Percentiles rank a stretch among this genome's conserved stretches.
These are phyloP conservation scores for Clitopilus passeckerianus DNA, from an alignment of 768 basidiomycete species.

Conservation along the genomic window DNA sequence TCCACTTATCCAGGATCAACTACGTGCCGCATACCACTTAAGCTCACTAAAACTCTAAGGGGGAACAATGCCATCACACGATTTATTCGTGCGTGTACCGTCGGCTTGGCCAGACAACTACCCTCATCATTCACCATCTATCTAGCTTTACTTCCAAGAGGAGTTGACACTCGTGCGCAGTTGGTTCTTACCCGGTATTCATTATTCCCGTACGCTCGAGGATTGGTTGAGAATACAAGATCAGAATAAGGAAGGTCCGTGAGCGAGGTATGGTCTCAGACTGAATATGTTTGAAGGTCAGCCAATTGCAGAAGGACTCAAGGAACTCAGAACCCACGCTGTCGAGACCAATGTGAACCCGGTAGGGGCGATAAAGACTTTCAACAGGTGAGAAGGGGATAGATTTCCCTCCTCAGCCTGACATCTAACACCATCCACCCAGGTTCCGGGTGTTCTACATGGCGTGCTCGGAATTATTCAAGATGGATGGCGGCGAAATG, in stretches of 20 bases:
- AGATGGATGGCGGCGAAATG: conserved; percentile 54
- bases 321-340: conserved; percentile 45
- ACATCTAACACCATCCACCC: background rate
- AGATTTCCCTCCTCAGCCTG: background rate
- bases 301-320: conserved; percentile 30
- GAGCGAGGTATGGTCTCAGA: background rate
- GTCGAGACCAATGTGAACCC: conserved; percentile 34
- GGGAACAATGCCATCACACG: conserved; percentile 71
- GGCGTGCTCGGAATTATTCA: conserved; percentile 68
- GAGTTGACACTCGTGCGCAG: conserved; percentile 54
- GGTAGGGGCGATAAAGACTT: conserved; percentile 55
- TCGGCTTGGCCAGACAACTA: background rate
- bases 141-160: conserved; percentile 59
- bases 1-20: background rate
- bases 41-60: conserved; percentile 23
- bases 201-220: conserved; percentile 62
- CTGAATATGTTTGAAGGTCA: no score
- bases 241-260: conserved; percentile 34
- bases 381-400: conserved; percentile 35
- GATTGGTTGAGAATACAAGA: conserved; percentile 63
- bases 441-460: conserved; percentile 71
- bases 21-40: background rate
- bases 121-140: background rate
- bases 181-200: conserved; percentile 59
- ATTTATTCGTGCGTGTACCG: conserved; percentile 38